Evolutionary conservation across 2,329 filamentous ascomycete genomes (phyloP).

Genomic region (Pleoardoris graminearum): DNA sequence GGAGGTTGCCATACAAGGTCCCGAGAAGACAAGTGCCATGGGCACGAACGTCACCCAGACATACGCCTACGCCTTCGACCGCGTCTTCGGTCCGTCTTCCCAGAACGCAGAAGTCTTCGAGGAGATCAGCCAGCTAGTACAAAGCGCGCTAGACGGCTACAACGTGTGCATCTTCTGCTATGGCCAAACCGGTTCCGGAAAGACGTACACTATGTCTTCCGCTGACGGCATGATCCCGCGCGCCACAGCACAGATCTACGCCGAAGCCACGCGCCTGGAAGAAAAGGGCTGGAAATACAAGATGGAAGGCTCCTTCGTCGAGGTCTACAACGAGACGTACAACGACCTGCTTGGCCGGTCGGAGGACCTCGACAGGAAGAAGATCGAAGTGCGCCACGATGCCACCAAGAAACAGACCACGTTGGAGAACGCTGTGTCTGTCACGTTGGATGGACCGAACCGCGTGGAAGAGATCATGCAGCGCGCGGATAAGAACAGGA

Average conservation of each 20-base stretch:
- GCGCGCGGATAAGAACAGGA: conserved; percentile 81
- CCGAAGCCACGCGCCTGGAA: conserved; percentile 78
- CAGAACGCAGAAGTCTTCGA: conserved; percentile 88
- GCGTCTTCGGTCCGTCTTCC: conserved; percentile 78
- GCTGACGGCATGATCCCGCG: conserved; percentile 95
- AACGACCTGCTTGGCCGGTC: conserved; percentile 82
- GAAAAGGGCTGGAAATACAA: conserved; percentile 93
- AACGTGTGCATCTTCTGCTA: conserved; percentile 99
- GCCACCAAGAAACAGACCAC: conserved; percentile 77
- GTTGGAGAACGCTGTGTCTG: conserved; percentile 77
- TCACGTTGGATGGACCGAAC: conserved; percentile 75
- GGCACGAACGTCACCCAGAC: conserved; percentile 76
- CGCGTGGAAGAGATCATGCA: conserved; percentile 79
- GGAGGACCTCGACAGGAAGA: conserved; percentile 75
- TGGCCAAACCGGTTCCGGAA: conserved; percentile 94
- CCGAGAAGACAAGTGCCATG: conserved; percentile 80
- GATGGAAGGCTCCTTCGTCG: conserved; percentile 93
- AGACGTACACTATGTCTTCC: conserved; percentile 96
- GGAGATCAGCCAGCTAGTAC: conserved; percentile 94
- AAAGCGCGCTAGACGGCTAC: conserved; percentile 94
- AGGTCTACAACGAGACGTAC: conserved; percentile 97
- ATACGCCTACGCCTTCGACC: conserved; percentile 87
- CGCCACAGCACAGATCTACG: conserved; percentile 91
- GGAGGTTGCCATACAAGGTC: conserved; percentile 81
- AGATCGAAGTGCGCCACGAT: conserved; percentile 88